phyloP scores from a whole-genome alignment of 129 eudicot species.

The Heracleum sosnowskyi region DNA sequence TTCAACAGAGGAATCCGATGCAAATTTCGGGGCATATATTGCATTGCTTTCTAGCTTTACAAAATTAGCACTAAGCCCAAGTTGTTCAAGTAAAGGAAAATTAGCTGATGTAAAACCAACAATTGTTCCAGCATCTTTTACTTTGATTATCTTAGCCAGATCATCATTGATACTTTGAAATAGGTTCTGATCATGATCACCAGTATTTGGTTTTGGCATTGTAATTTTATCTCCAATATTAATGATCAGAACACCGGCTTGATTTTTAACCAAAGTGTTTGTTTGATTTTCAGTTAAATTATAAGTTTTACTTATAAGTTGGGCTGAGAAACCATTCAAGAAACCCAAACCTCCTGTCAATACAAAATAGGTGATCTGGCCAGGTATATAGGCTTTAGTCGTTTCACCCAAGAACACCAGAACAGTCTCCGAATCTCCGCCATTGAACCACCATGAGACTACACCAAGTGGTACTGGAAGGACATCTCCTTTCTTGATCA shows the following conservation, averaged over 20 bases:
- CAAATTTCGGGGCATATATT: constrained; percentile 31
- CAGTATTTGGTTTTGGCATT: constrained; percentile 25
- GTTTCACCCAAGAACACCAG: constrained; percentile 46
- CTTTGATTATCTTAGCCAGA: background rate
- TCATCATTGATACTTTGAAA: constrained; percentile 14
- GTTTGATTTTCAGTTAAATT: constrained; percentile 16
- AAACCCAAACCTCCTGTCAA: constrained; percentile 29
- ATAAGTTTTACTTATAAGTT: constrained; percentile 27
- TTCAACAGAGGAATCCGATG: constrained; percentile 26
- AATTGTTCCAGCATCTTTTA: constrained; percentile 19
- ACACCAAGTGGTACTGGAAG: constrained; percentile 34
- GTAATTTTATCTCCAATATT: constrained; percentile 19
- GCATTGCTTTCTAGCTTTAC: constrained; percentile 33
- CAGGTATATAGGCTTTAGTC: constrained; percentile 28
- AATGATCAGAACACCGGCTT: constrained; percentile 22
- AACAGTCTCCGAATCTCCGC: constrained; percentile 29
- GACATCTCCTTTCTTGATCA: constrained; percentile 47
- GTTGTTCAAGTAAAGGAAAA: constrained; percentile 26
- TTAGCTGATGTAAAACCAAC: constrained; percentile 18
- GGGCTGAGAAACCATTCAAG: constrained; percentile 33
- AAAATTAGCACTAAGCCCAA: constrained; percentile 36
- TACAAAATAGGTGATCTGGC: constrained; percentile 35
- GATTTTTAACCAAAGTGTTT: constrained; percentile 19
- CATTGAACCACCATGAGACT: constrained; percentile 63
- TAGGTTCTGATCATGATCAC: background rate